Conservation (phyloP, 1,284 basidiomycete genomes). For the Trametes pubescens region DNA sequence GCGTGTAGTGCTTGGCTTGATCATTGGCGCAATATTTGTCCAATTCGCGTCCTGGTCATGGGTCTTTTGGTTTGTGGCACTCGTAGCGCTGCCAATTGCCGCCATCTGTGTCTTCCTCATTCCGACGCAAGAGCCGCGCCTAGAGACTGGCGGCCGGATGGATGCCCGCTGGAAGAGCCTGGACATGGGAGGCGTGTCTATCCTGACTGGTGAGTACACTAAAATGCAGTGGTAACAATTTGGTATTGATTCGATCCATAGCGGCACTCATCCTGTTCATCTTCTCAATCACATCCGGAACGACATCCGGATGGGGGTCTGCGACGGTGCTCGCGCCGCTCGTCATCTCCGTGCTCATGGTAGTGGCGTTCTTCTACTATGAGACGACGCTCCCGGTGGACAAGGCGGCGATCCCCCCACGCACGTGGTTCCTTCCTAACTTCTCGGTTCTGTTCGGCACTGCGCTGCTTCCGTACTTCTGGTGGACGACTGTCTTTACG, state of each 20-base stretch:
- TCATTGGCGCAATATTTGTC: conserved; percentile 54
- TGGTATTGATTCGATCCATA: conserved; percentile 12
- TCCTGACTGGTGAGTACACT: conserved; percentile 46
- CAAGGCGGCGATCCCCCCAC: conserved; percentile 51
- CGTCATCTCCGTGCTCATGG: conserved; percentile 49
- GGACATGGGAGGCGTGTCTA: conserved; percentile 50
- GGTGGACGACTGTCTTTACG: conserved; percentile 51
- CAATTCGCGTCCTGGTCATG: conserved; percentile 52
- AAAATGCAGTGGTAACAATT: neutral
- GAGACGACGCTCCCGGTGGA: conserved; percentile 49
- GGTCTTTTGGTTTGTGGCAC: conserved; percentile 55
- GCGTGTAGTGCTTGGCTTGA: conserved; percentile 48
- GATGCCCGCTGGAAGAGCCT: conserved; percentile 44
- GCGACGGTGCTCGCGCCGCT: conserved; percentile 52
- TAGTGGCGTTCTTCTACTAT: conserved; percentile 52
- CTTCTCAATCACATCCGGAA: conserved; percentile 57
- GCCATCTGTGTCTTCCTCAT: conserved; percentile 46
- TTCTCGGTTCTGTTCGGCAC: conserved; percentile 49
- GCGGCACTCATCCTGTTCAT: conserved; percentile 52
- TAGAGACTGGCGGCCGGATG: conserved; percentile 13
- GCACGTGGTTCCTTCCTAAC: conserved; percentile 53
- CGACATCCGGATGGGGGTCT: conserved; percentile 51
- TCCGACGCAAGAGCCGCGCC: conserved; percentile 37
- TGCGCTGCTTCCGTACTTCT: conserved; percentile 51
- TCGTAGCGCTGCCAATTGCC: conserved; percentile 49